phyloP scores from a whole-genome alignment of 305 asterid species.

The Plantago rigida region DNA sequence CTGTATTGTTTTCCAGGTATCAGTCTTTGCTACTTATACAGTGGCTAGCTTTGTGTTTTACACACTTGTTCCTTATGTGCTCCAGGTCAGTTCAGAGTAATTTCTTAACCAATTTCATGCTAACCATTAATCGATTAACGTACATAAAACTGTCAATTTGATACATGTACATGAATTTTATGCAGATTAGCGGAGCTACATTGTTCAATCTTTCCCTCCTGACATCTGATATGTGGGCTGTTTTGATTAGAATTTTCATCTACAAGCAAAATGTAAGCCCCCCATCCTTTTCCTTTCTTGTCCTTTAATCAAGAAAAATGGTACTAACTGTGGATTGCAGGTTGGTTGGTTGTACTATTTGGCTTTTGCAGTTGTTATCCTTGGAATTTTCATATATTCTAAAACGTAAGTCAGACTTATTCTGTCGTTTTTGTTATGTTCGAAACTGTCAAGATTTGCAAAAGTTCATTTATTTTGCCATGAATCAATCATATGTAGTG shows the following conservation, averaged over 20 bases:
- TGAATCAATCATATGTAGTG: slow-evolving; percentile 24
- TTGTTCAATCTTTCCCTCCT: slow-evolving; percentile 66
- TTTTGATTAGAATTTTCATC: slow-evolving; percentile 50
- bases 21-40: slow-evolving; percentile 42
- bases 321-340: slow-evolving; percentile 29
- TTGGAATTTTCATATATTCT: slow-evolving; percentile 52
- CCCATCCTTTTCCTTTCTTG: not conserved
- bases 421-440: not conserved
- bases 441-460: not conserved
- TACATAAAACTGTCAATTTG: no score
- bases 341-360: slow-evolving; percentile 66
- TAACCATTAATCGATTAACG: not conserved
- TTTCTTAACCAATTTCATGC: not conserved
- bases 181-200: slow-evolving; percentile 67
- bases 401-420: slow-evolving; percentile 33
- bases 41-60: slow-evolving; percentile 50
- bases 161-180: not conserved
- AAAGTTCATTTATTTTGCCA: not conserved
- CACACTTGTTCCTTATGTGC: slow-evolving; percentile 46
- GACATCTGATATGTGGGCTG: slow-evolving; percentile 82
- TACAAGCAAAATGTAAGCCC: slow-evolving; percentile 52
- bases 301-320: not conserved
- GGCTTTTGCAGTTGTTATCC: slow-evolving; percentile 48
- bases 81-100: slow-evolving; percentile 36
- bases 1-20: slow-evolving; percentile 31